Percentiles rank a stretch among this genome's conserved stretches.
Conservation (phyloP, 2,329 filamentous ascomycete genomes). For the Coniochaeta sp. region DNA sequence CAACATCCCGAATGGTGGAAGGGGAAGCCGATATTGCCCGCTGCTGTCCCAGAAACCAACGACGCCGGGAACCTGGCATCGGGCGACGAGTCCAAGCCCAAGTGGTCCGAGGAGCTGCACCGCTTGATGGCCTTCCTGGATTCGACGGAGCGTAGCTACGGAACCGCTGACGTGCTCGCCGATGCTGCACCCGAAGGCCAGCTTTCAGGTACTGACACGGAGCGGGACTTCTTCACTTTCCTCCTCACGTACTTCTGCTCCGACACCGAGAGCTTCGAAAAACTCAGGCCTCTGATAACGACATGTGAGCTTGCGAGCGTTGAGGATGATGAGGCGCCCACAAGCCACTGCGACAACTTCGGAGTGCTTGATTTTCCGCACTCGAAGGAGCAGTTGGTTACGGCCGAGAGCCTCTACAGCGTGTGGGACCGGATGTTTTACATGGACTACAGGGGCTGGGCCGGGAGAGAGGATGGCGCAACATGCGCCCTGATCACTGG, state of each 20-base stretch:
- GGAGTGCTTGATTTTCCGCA: constrained; percentile 10
- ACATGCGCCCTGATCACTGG: constrained; percentile 11
- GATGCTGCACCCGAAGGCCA: constrained; percentile 25
- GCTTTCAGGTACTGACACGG: constrained; percentile 23
- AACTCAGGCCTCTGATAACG: constrained; percentile 6
- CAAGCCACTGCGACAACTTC: constrained; percentile 4
- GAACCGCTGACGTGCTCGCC: constrained; percentile 42
- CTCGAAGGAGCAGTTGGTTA: constrained; percentile 5
- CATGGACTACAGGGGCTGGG: constrained; percentile 7
- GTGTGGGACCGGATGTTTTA: constrained; percentile 14
- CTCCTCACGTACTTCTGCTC: too few relatives aligned
- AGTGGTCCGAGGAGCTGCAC: constrained; percentile 48
- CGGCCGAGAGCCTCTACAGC: constrained; percentile 11
- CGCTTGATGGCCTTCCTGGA: constrained; percentile 59
- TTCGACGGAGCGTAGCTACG: constrained; percentile 52
- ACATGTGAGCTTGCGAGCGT: constrained; percentile 8
- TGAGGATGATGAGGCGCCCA: neutral
- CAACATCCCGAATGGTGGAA: constrained; percentile 55
- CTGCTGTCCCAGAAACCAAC: constrained; percentile 24
- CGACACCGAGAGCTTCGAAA: neutral
- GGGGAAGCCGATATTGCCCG: constrained; percentile 41
- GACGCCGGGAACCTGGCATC: constrained; percentile 24
- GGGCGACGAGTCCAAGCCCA: constrained; percentile 24
- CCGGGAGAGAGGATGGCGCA: constrained; percentile 6
- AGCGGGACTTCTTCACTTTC: constrained; percentile 37